phyloP scores from a whole-genome alignment of 495 filamentous ascomycete genomes.

The Aspergillus asperescens region DNA sequence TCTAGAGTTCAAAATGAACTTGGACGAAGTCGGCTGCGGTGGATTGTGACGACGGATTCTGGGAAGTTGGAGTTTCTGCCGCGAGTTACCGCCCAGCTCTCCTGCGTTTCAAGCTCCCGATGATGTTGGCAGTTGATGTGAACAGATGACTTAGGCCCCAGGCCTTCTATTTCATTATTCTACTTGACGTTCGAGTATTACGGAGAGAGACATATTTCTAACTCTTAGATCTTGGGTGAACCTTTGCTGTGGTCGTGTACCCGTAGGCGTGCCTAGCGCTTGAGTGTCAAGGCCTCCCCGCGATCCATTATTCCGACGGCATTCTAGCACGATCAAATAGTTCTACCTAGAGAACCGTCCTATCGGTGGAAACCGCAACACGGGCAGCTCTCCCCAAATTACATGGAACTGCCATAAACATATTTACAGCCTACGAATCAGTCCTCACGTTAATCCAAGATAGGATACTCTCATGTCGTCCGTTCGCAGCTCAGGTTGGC shows the following conservation, averaged over 20 bases:
- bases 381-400: background rate
- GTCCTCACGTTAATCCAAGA: conserved; percentile 15
- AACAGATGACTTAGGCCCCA: conserved; percentile 3
- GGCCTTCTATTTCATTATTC: conserved; percentile 9
- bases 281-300: conserved; percentile 8
- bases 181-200: background rate
- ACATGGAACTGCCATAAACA: conserved; percentile 7
- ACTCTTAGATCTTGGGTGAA: background rate
- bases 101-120: conserved; percentile 15
- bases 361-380: background rate
- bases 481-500: conserved; percentile 34
- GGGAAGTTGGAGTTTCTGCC: conserved; percentile 32
- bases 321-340: conserved; percentile 7
- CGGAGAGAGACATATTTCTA: background rate
- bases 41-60: conserved; percentile 29
- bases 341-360: conserved; percentile 1
- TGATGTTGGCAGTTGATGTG: conserved; percentile 3
- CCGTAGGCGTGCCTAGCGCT: conserved; percentile 12
- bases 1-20: conserved; percentile 14
- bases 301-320: conserved; percentile 1
- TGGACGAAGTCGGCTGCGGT: conserved; percentile 16
- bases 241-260: background rate
- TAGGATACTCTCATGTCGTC: conserved; percentile 29
- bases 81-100: conserved; percentile 23
- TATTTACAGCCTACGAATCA: conserved; percentile 4